These are phyloP conservation scores for Fraxinus velutina DNA, from an alignment of 305 asterid species.

Conservation along the genomic window DNA sequence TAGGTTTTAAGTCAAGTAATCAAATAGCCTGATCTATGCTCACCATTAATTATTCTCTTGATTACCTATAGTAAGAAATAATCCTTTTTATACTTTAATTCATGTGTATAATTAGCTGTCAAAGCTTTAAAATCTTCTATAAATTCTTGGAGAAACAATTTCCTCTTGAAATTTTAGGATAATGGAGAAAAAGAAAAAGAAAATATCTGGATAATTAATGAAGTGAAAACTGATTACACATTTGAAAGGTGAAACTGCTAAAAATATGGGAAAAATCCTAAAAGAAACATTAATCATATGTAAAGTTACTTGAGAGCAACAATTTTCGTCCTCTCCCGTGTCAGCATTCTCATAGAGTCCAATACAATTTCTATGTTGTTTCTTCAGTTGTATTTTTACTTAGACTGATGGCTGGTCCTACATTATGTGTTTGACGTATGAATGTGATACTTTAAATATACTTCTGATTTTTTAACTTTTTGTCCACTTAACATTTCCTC, in stretches of 20 bases:
- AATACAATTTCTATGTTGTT: not conserved
- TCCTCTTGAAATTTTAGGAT: not conserved
- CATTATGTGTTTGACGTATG: constrained; percentile 14
- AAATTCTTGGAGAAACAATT: not conserved
- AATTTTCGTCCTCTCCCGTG: not conserved
- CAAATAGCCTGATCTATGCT: not conserved
- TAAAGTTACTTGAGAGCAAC: constrained; percentile 17
- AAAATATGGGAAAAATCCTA: not conserved
- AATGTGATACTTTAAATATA: constrained; percentile 2
- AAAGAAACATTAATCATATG: constrained; percentile 9
- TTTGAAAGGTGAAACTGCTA: not conserved
- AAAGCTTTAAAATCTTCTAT: not conserved
- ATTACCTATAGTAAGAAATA: not conserved
- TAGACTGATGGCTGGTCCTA: not conserved
- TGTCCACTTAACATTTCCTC: not conserved
- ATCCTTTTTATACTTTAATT: not conserved
- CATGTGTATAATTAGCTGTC: not conserved
- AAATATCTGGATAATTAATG: not conserved
- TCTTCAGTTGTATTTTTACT: not conserved
- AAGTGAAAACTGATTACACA: not conserved
- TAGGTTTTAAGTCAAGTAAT: not conserved
- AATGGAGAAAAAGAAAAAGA: not conserved
- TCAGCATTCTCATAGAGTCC: constrained; percentile 1
- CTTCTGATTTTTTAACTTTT: not conserved
- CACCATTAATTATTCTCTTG: not conserved